A percentile compares a stretch with the other conserved stretches of the same genome.
phyloP scores from a whole-genome alignment of 257 asterid genomes.

The Paulownia fortunei region DNA sequence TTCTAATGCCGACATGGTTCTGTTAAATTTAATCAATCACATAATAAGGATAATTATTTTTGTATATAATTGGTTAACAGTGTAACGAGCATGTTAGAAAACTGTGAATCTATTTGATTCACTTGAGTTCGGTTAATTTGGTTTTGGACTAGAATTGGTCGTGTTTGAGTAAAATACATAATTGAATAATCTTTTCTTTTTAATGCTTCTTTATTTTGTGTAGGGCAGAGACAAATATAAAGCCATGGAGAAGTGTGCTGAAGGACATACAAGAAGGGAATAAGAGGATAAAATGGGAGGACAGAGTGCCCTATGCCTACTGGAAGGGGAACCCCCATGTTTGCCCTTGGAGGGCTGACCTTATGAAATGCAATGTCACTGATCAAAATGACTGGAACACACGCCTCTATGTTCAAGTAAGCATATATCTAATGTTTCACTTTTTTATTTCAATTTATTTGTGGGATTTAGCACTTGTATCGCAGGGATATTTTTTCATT shows the following conservation, averaged over 20 bases:
- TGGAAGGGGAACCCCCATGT: slow-evolving; percentile 90
- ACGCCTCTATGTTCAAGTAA: slow-evolving; percentile 73
- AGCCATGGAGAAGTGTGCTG: slow-evolving; percentile 78
- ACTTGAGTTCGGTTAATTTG: no score
- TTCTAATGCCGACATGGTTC: no score
- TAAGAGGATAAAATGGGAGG: slow-evolving; percentile 70
- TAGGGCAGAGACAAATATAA: slow-evolving; percentile 87
- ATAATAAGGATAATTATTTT: no score
- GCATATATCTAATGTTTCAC: not conserved
- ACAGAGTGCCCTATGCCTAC: slow-evolving; percentile 85
- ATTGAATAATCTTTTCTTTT: not conserved
- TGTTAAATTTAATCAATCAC: no score
- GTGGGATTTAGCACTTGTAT: slow-evolving; percentile 9
- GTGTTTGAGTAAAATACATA: no score
- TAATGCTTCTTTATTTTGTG: slow-evolving; percentile 15
- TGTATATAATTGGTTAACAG: no score
- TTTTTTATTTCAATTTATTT: not conserved
- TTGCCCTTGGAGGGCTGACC: slow-evolving; percentile 73
- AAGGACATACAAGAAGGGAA: slow-evolving; percentile 78
- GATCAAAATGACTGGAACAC: slow-evolving; percentile 70
- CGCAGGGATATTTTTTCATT: not conserved
- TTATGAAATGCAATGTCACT: slow-evolving; percentile 76
- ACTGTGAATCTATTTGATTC: no score
- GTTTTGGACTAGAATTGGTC: no score
- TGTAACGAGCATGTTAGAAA: no score